These are phyloP conservation scores for Linanthus parryae DNA, from an alignment of 148 eudicot species.

Conservation along the genomic window DNA sequence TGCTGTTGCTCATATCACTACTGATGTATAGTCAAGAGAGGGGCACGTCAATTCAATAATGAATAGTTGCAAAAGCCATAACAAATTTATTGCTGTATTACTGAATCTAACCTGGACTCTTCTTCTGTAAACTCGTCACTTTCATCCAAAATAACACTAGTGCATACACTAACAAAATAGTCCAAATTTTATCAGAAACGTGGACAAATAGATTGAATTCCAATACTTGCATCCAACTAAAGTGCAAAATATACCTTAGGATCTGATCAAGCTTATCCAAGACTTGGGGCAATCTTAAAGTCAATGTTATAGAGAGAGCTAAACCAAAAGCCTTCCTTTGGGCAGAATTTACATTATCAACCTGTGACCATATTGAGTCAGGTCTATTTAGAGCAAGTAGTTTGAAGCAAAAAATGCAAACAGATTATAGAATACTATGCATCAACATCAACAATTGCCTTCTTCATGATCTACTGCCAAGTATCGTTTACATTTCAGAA, in stretches of 20 bases:
- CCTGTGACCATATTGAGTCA: constrained; percentile 57
- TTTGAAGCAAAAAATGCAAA: neutral
- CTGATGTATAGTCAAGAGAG: constrained; percentile 20
- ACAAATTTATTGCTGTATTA: neutral
- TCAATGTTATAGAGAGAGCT: constrained; percentile 88
- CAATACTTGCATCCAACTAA: constrained; percentile 7
- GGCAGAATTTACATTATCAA: constrained; percentile 64
- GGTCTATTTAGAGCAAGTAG: neutral
- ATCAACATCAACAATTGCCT: too few relatives aligned
- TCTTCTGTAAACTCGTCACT: constrained; percentile 75
- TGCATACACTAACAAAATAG: constrained; percentile 52
- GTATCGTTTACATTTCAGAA: too few relatives aligned
- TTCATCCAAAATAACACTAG: constrained; percentile 86
- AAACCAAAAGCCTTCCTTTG: constrained; percentile 76
- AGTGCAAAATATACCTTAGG: constrained; percentile 43
- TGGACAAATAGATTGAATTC: neutral
- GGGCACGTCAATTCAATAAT: neutral
- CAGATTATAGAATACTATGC: neutral
- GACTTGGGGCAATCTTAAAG: constrained; percentile 87
- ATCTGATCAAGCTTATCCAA: constrained; percentile 90
- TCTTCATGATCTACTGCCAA: too few relatives aligned
- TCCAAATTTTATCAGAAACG: constrained; percentile 9
- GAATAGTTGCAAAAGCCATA: neutral
- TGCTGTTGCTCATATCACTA: constrained; percentile 56
- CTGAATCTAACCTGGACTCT: constrained; percentile 67